Conservation (phyloP, 257 asterid species). For the Jasminum sambac region DNA sequence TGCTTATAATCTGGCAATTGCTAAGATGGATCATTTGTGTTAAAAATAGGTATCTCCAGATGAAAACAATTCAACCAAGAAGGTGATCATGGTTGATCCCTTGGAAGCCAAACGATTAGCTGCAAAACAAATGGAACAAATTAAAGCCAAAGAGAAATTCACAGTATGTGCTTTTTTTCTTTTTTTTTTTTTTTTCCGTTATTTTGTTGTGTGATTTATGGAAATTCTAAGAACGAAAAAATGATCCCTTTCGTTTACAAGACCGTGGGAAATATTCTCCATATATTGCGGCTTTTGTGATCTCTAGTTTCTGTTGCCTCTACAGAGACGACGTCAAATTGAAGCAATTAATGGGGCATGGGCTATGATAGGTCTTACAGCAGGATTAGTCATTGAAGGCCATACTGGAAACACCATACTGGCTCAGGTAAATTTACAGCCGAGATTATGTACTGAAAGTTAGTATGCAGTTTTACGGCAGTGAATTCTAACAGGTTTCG, state of each 20-base stretch:
- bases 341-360: conserved; percentile 95
- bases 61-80: conserved; percentile 40
- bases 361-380: conserved; percentile 98
- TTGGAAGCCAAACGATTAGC: conserved; percentile 95
- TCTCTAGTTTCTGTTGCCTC: conserved; percentile 10
- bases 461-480: background rate
- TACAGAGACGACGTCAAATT: conserved; percentile 58
- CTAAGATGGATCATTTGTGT: background rate
- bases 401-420: conserved; percentile 69
- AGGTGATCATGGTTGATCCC: conserved; percentile 92
- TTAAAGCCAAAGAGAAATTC: conserved; percentile 69
- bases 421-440: conserved; percentile 52
- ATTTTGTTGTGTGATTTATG: background rate
- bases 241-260: background rate
- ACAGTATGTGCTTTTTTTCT: conserved; percentile 43
- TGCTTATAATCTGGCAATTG: background rate
- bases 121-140: conserved; percentile 78
- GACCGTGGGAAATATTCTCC: background rate
- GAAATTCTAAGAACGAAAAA: background rate
- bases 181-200: background rate
- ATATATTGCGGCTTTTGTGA: background rate
- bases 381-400: conserved; percentile 81
- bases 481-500: background rate
- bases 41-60: conserved; percentile 52
- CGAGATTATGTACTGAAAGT: background rate